Conservation (phyloP, 1,139 yeast genomes). For the Hemisphaericaspora xylofermentans region DNA sequence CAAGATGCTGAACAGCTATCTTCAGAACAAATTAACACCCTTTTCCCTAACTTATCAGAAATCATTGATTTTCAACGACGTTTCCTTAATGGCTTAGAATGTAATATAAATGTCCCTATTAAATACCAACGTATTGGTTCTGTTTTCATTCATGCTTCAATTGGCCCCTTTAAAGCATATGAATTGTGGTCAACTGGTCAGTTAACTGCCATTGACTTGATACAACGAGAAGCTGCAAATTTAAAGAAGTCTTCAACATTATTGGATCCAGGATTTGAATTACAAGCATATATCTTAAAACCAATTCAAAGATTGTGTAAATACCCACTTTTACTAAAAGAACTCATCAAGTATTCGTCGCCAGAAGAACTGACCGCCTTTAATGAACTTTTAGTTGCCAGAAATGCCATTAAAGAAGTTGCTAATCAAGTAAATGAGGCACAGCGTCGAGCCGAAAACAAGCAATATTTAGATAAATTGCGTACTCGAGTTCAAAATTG, state of each 20-base stretch:
- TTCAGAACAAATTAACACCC: slow-evolving; percentile 73
- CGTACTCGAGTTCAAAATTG: slow-evolving; percentile 79
- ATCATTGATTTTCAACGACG: slow-evolving; percentile 91
- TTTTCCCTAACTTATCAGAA: slow-evolving; percentile 85
- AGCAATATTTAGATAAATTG: slow-evolving; percentile 65
- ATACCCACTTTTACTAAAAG: slow-evolving; percentile 80
- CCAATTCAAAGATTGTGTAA: slow-evolving; percentile 95
- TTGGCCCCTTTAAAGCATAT: slow-evolving; percentile 78
- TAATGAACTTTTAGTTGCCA: slow-evolving; percentile 69
- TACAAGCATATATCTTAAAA: slow-evolving; percentile 84
- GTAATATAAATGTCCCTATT: slow-evolving; percentile 74
- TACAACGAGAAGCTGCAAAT: slow-evolving; percentile 60
- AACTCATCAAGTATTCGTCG: slow-evolving; percentile 61
- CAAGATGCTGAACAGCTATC: slow-evolving; percentile 65
- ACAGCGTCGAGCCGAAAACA: slow-evolving; percentile 88
- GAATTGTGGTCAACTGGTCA: slow-evolving; percentile 91
- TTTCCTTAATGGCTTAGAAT: slow-evolving; percentile 83
- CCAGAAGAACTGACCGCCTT: slow-evolving; percentile 50
- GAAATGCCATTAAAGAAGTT: slow-evolving; percentile 58
- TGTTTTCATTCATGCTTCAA: slow-evolving; percentile 75
- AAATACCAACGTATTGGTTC: slow-evolving; percentile 86
- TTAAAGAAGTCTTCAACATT: slow-evolving; percentile 57
- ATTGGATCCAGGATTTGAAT: slow-evolving; percentile 83
- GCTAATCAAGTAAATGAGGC: slow-evolving; percentile 93
- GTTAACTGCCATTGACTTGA: slow-evolving; percentile 79